Base-by-base conservation (phyloP, 176 grass and related monocot species). In the Rhynchospora tenuis region DNA sequence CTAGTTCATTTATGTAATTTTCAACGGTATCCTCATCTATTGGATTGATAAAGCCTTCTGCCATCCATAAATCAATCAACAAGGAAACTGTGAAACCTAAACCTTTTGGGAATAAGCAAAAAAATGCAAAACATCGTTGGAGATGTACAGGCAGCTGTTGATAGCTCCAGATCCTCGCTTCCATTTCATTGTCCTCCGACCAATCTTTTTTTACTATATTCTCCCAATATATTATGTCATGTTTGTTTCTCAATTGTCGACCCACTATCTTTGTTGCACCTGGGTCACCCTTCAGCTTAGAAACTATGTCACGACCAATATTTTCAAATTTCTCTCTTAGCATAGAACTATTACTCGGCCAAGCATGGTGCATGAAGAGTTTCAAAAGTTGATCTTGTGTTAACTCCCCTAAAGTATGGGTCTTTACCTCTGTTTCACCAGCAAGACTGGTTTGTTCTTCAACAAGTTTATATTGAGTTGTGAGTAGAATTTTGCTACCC, bases 1-100 rank as follows among this genome's bases (percentile, higher is more conserved):
- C 62, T 0, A 64, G 62, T 4, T 31, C 62, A 15, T 64, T 0
- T 11, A 64, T 14, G 24, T 64, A 64, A 5, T 64, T 31, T 29
- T 29, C 0, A 31, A 10, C 26, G 1, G 14, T 29, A 14, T 28
- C 3, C 3, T 64, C 62, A 64, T 29, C 11, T 31, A 0, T 14
- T 6, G 24, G 23, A 0, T 15, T 14, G 0, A 64, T 64, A 29
- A 31, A 64, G 1, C 62, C 62, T 64, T 64, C 62, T 28, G 62
- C 62, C 26, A 64, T 64, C 62, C n/a, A n/a, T n/a, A n/a, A n/a
- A n/a, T n/a, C n/a, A n/a, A n/a, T n/a, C n/a, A n/a, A n/a, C n/a
- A n/a, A n/a, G n/a, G n/a, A n/a, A n/a, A n/a, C n/a, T 15, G 0
- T 0, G 15, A 59, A 5, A 2, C 17, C 5, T 0, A 0, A 0